phyloP scores from a whole-genome alignment of 208 protist genomes.

The Trypanosoma cruzi region DNA sequence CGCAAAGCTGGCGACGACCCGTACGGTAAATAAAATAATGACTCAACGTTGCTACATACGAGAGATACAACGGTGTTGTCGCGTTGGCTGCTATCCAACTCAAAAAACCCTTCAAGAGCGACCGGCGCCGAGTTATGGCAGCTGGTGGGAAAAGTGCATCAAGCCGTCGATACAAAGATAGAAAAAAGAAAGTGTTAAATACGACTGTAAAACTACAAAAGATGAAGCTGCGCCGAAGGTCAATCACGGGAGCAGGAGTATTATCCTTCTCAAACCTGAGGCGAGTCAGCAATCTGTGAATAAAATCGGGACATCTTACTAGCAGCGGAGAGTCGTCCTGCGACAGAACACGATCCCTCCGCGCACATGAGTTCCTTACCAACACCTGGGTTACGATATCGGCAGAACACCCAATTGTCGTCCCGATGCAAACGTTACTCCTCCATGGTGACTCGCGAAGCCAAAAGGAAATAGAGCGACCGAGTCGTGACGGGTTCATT shows the following conservation, averaged over 20 bases:
- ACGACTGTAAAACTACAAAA: slow-evolving; percentile 78
- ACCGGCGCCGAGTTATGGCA: slow-evolving; percentile 48
- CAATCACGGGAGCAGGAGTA: slow-evolving; percentile 43
- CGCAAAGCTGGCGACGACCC: slow-evolving; percentile 49
- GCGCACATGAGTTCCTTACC: slow-evolving; percentile 33
- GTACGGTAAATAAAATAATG: slow-evolving; percentile 83
- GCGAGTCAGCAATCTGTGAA: neutral
- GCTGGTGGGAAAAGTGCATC: slow-evolving; percentile 44
- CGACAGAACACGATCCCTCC: slow-evolving; percentile 38
- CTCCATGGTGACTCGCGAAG: slow-evolving; percentile 50
- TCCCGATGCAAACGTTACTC: slow-evolving; percentile 64
- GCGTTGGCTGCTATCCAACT: slow-evolving; percentile 65
- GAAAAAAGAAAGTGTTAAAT: slow-evolving; percentile 69
- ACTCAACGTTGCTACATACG: slow-evolving; percentile 68
- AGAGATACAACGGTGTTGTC: slow-evolving; percentile 64
- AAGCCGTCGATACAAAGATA: slow-evolving; percentile 55
- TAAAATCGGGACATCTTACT: slow-evolving; percentile 13
- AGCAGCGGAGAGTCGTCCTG: slow-evolving; percentile 44
- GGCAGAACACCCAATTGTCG: slow-evolving; percentile 61
- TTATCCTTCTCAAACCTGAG: slow-evolving; percentile 18
- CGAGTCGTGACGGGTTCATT: slow-evolving; percentile 29
- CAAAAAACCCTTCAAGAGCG: slow-evolving; percentile 69
- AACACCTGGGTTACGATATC: slow-evolving; percentile 57
- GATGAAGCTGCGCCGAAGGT: slow-evolving; percentile 76
- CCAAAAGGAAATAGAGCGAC: slow-evolving; percentile 48